Base-by-base conservation (phyloP, 768 basidiomycete genomes). In the Clitopilus hobsonii region DNA sequence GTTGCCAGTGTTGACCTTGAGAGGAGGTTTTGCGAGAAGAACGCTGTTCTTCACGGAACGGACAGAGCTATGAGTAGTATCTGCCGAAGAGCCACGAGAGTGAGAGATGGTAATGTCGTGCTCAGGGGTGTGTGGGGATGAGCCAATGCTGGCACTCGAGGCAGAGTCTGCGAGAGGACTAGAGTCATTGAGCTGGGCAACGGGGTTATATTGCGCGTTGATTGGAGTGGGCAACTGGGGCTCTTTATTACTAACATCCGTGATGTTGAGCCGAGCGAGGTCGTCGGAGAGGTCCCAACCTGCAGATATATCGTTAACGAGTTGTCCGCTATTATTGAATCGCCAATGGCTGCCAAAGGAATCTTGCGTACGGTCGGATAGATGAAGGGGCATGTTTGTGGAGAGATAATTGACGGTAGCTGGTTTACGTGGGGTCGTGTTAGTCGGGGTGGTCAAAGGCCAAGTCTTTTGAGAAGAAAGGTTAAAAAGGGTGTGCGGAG, bases 81-180 rank as follows among this genome's bases (percentile, higher is more conserved):
- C 89, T 58, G 86, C 84, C n/a, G 90, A 91, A 24, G 89, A 90
- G 52, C 86, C 90, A 53, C 89, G 84, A 58, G 89, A 91, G 69
- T 91, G 89, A 58, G 86, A 84, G 25, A 82, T 76, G 52, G 72
- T 77, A 62, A 84, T 82, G 56, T 80, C 79, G 68, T 86, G 84
- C 60, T 88, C 86, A 58, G 84, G 79, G 41, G 79, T 71, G 53
- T 85, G 82, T 18, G 89, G 86, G 29, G 89, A 89, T 49, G 89
- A 90, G 61, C 83, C 85, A 49, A 83, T 74, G 65, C 88, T 90
- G 52, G 83, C 77, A 63, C 79, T 83, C 27, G 88, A 90, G 28
- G 82, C 81, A 8, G 86, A 82, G 65, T 90, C 88, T 10, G 41
- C 41, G 50, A 90, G 74, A 36, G 87, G 87, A 63, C 88, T 91